Evolutionary conservation across 805 yeast species (phyloP), one percentile per base, ranked within the genome.

Genomic region (Spathaspora arborariae): DNA sequence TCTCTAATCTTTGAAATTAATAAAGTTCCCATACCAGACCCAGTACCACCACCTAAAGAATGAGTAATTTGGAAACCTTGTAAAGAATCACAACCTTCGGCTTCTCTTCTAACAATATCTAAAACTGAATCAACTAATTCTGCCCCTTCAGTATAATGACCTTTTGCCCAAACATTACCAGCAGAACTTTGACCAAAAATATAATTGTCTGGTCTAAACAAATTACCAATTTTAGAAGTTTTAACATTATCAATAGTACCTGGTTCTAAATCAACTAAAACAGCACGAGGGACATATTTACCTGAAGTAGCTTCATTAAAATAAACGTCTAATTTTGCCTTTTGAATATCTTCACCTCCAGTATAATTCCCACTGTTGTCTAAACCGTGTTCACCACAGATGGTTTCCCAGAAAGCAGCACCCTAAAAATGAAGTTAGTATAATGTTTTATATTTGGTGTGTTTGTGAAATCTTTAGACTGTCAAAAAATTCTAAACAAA

Each of bases 91-190:
- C 95, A 82, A 38, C 85, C 85, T 74, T 90, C 97, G 27, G 95
- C 96, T 70, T 90, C 97, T 68, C 96, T 84, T 73, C 97, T 83
- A 41, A 90, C 81, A 30, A 86, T 89, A 56, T 90, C 97, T 77
- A 90, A 70, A 18, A 90, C 96, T 20, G 89, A 80, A 62, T 90
- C 96, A 38, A 88, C 91, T 55, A 90, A 77, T 74, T 90, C 97
- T 4, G 97, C 96, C 58, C 97, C 97, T 69, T 90, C 97, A 34
- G 97, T 90, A 75, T 90, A 90, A 72, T 87, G 94, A 63, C 97
- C 97, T 68, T 89, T 90, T 46, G 97, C 97, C 97, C 97, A 90
- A 58, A 88, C 95, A 62, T 90, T 90, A 59, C 96, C 97, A 1
- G 97, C 97, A 21, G 96, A 87, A 22, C 91, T 81, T 68, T 88